Evolutionary conservation across 2,329 filamentous ascomycete genomes (phyloP), one percentile per base, ranked within the genome.

Genomic region (Trichoderma guizhouense): DNA sequence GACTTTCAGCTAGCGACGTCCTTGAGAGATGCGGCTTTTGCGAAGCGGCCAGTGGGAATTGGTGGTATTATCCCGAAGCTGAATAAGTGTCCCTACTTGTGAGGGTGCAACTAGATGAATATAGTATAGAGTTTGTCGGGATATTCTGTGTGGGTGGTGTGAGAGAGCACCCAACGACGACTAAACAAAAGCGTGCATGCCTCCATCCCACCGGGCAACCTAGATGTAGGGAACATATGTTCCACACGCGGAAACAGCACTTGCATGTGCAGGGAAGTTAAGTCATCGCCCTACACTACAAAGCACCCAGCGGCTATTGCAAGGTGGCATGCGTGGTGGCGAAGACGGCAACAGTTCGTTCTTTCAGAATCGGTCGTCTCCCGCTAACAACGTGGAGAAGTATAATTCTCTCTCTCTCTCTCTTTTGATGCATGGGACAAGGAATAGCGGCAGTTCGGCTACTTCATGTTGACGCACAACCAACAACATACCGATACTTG

Each of bases 51-150:
- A 39, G 51, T 43, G 47, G 64, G 32, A 30, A 39, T 61, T 18
- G 28, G 24, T 24, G 4, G 36, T 34, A 21, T 69, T 61, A 28
- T 62, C 26, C 39, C 30, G 21, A 26, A 69, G 57, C 57, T 53
- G 57, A 36, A 28, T 24, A 28, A 61, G 43, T 43, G 39, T 9
- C 57, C 51, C 36, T 61, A 28, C 39, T 8, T 28, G 36, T 21
- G 21, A 53, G 15, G 39, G 67, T 36, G 67, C 26, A 47, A 32
- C 67, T 62, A 69, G 57, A 69, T 53, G 26, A 28, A 62, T 69
- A 61, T 69, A 62, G 67, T 30, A 62, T 69, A 60, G 67, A 69
- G 55, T 53, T 61, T 62, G 57, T 69, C 55, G 67, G 57, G 57
- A 61, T 61, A 28, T 61, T 62, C n/a, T 26, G 43, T 36, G 28